Evolutionary conservation across 208 protist species (phyloP).

Genomic region (Crithidia sp.): DNA sequence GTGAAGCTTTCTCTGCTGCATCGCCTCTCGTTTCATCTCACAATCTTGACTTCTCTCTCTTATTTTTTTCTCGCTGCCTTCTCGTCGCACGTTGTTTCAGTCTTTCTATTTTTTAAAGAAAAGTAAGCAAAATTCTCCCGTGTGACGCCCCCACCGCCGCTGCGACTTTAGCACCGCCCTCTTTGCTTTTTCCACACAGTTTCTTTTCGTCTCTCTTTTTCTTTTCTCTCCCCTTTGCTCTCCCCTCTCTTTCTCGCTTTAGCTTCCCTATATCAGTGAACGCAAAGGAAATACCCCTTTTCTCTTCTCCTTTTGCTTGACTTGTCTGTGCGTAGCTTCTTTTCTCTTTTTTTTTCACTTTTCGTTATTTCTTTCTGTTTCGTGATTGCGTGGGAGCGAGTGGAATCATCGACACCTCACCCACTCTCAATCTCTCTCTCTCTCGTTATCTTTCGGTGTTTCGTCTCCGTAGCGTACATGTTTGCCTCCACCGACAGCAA

Average conservation of each 20-base stretch:
- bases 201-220: not conserved
- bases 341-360: not conserved
- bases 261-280: too few relatives aligned
- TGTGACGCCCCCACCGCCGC: too few relatives aligned
- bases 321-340: not conserved
- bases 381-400: too few relatives aligned
- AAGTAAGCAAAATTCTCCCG: too few relatives aligned
- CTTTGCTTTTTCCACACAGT: not conserved
- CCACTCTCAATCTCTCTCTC: not conserved
- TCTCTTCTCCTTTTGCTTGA: too few relatives aligned
- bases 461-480: not conserved
- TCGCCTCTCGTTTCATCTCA: not conserved
- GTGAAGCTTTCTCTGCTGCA: too few relatives aligned
- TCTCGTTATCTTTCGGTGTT: not conserved
- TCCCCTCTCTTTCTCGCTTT: too few relatives aligned
- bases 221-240: not conserved
- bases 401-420: not conserved
- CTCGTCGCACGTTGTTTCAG: not conserved
- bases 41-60: not conserved
- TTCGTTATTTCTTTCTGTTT: not conserved
- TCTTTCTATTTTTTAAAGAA: too few relatives aligned
- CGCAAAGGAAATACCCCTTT: too few relatives aligned
- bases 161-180: not conserved
- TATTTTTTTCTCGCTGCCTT: conserved; percentile 1
- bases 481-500: too few relatives aligned